These are phyloP conservation scores for Nemania sp. DNA, from an alignment of 2,329 filamentous ascomycete genomes.

Conservation along the genomic window DNA sequence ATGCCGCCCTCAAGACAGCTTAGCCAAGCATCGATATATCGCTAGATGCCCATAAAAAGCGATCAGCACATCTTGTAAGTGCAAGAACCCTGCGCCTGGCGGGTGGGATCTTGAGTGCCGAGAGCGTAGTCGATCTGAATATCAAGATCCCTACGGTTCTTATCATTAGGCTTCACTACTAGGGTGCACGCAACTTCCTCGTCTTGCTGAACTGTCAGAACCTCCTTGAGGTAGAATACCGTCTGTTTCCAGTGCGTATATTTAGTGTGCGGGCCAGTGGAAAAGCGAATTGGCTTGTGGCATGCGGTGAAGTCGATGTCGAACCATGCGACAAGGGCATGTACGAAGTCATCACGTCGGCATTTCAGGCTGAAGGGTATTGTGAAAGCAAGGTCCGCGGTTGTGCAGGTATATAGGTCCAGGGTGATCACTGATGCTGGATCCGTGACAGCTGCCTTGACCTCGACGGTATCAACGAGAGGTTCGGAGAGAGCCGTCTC, in stretches of 20 bases:
- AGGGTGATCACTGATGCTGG: conserved; percentile 86
- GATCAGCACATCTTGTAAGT: conserved; percentile 82
- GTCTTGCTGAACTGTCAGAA: conserved; percentile 88
- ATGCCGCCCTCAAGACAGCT: conserved; percentile 6
- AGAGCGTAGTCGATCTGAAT: conserved; percentile 88
- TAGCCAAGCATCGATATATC: conserved; percentile 6
- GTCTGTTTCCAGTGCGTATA: conserved; percentile 99
- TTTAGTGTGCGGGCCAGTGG: conserved; percentile 96
- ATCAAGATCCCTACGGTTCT: conserved; percentile 95
- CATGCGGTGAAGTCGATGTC: conserved; percentile 98
- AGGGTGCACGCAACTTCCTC: conserved; percentile 82
- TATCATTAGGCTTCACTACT: conserved; percentile 87
- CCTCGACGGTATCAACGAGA: conserved; percentile 95
- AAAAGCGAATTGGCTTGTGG: conserved; percentile 98
- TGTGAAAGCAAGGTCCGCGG: conserved; percentile 85
- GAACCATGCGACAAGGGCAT: conserved; percentile 98
- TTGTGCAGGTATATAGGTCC: conserved; percentile 91
- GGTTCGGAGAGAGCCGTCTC: conserved; percentile 93
- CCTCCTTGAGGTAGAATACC: conserved; percentile 95
- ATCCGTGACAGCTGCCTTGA: conserved; percentile 97
- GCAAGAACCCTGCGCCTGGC: conserved; percentile 76
- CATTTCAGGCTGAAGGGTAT: conserved; percentile 80
- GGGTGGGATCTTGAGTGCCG: conserved; percentile 77
- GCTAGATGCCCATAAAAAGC: background rate
- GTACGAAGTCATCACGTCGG: conserved; percentile 92